These are phyloP conservation scores for Pisolithus thermaeus DNA, from an alignment of 1,284 basidiomycete species.

Conservation along the genomic window DNA sequence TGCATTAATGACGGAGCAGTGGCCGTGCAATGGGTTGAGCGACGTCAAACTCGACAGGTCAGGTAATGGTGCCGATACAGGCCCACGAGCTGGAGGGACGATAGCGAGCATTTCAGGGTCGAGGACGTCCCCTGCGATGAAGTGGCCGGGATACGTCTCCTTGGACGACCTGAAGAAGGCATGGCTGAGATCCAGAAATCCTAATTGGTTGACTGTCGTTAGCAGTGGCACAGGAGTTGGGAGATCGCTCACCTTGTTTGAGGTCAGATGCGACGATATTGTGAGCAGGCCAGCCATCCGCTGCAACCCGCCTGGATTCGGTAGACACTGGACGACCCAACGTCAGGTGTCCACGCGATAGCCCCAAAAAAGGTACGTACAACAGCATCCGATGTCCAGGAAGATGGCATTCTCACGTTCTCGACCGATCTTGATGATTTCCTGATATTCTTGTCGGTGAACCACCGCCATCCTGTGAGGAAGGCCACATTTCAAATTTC, in stretches of 20 bases:
- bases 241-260: conserved; percentile 1
- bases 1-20: conserved; percentile 28
- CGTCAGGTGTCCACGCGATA: not conserved
- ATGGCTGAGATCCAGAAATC: conserved; percentile 26
- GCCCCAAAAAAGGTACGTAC: not conserved
- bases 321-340: not conserved
- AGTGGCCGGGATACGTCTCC: conserved; percentile 24
- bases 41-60: conserved; percentile 24
- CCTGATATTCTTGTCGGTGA: conserved; percentile 2
- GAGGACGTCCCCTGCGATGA: conserved; percentile 28
- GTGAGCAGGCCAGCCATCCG: conserved; percentile 4
- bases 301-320: conserved; percentile 5
- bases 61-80: conserved; percentile 16
- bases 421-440: conserved; percentile 8
- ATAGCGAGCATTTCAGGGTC: conserved; percentile 18
- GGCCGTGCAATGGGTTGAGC: conserved; percentile 30
- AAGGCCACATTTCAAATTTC: not conserved
- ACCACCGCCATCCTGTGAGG: conserved; percentile 1
- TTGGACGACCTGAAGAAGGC: conserved; percentile 26
- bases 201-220: conserved; percentile 6
- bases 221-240: too few relatives aligned
- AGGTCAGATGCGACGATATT: conserved; percentile 7
- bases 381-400: conserved; percentile 11
- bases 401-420: conserved; percentile 5
- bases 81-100: conserved; percentile 15